Evolutionary conservation across 208 protist genomes (phyloP), one percentile per base, ranked within the genome.

Genomic region (Wallacemonas rigidus): DNA sequence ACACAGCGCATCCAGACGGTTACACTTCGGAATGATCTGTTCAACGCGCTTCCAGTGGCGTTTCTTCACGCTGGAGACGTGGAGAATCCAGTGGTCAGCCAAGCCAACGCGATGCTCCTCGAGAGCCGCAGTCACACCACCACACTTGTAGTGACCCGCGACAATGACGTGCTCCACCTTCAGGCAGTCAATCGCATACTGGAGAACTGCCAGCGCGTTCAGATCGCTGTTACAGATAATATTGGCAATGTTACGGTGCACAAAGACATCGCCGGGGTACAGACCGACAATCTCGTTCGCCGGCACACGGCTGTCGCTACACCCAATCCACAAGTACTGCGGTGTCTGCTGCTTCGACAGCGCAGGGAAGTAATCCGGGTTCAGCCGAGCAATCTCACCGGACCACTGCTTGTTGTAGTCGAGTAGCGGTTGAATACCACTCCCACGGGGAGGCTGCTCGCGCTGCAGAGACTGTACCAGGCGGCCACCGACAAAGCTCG

Each of bases 241-340:
- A 72, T 98, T 98, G 26, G 93, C 97, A 43, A 98, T 92, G 80
- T 98, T 98, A 43, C 97, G 85, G 74, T 98, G 95, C 39, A 98
- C 94, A 82, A 98, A 98, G 38, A 98, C 75, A 67, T 98, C 87
- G 50, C 95, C 97, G 5, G 90, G 89, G 60, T 92, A 86, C 26
- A 97, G 85, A n/a, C 90, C 91, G 5, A 96, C 92, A 9, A 98
- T 78, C 62, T 93, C 81, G 74, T 96, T 95, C 0, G 96, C 91
- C 11, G 88, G 88, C 51, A 96, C 89, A 38, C 86, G 84, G 57
- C 76, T 88, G 81, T 98, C 97, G 26, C 83, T 88, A 75, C 97
- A 98, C 57, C 95, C 95, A 62, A 98, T 98, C 92, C 94, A 98
- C 1, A 98, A 69, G 77, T 95, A 97, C 72, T 97, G 83, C 60